Evolutionary conservation across 495 filamentous ascomycete species (phyloP), one percentile per base, ranked within the genome.

Genomic region (Aspergillus baeticus): DNA sequence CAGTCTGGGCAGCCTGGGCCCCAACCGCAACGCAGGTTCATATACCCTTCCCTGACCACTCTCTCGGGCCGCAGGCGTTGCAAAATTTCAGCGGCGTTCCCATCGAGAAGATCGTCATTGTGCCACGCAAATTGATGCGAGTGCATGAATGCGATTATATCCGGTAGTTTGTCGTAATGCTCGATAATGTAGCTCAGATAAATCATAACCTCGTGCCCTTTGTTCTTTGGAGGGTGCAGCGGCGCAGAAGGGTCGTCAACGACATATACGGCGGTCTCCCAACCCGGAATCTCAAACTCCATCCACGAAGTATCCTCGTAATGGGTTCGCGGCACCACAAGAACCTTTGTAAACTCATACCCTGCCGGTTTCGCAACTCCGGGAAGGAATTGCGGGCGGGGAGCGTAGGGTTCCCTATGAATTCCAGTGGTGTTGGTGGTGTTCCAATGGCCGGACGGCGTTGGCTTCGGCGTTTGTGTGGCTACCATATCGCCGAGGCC

Each of bases 141-240:
- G 58, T 91, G 88, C 73, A 86, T 85, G 67, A 91, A 88, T 42
- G 89, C 79, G 15, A 81, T 66, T 58, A 89, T 73, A 54, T 90
- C 88, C 6, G 87, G 82, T 4, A 91, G 72, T 4, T 76, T 54
- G 51, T 89, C 79, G 70, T 91, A 92, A 67, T 85, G 79, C 62
- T 90, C 85, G 64, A 88, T 81, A 58, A 90, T 80, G 60, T 85
- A 90, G 45, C 80, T 85, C 49, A 89, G 72, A 63, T 92, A 92
- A 8, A 87, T 76, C 77, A 91, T 85, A 13, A 85, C 88, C 65
- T 92, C 88, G 60, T 90, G 83, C 10, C 88, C 89, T 67, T 91
- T 91, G 61, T 89, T 89, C 58, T 80, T 79, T 0, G 85, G 86
- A 2, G 87, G 83, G 63, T 88, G 86, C 5, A 84, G 71, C 7